Base-by-base conservation (phyloP, 257 asterid species). In the Leonotis leonurus region DNA sequence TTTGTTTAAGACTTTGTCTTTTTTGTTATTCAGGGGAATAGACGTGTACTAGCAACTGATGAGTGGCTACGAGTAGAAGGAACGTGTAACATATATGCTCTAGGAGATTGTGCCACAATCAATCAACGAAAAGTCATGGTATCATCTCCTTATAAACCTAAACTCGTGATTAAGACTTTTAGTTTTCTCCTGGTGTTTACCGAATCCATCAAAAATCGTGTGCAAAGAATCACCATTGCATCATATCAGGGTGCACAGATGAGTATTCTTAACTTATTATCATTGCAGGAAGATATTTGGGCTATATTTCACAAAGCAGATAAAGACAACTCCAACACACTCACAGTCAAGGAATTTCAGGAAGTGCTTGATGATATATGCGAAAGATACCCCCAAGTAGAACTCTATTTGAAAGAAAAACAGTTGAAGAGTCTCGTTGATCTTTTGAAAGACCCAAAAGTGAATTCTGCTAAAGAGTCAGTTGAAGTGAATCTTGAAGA, bases 91-190 rank as follows among this genome's bases (percentile, higher is more conserved):
- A 78, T 86, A 70, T 92, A 89, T 75, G 99, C 96, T 26, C 59
- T 89, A 22, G 97, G 98, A 65, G 98, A 89, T 70, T 81, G 95
- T 71, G 97, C 99, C 58, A 92, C 99, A 63, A 89, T 89, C 76
- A 84, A 85, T 75, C 99, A 89, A 64, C 96, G 97, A n/a, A 81
- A 56, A 81, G 96, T 86, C 84, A 80, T 85, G 97, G 99, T 92
- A 83, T 40, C 33, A 8, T 7, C 59, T 50, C 48, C 43, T 45
- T 70, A 25, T 39, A 50, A 50, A 35, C 22, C 33, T 8, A 17
- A 48, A 14, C 14, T 59, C 33, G 12, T 21, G 40, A 67, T 46
- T 45, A 12, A 61, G 56, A 11, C 25, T 44, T 8, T 49, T 49
- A 27, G 20, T 43, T 2, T 32, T n/a, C n/a, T 52, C 20, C 14